Evolutionary conservation across 345 rosid species (phyloP).

Genomic region (Passiflora organensis): DNA sequence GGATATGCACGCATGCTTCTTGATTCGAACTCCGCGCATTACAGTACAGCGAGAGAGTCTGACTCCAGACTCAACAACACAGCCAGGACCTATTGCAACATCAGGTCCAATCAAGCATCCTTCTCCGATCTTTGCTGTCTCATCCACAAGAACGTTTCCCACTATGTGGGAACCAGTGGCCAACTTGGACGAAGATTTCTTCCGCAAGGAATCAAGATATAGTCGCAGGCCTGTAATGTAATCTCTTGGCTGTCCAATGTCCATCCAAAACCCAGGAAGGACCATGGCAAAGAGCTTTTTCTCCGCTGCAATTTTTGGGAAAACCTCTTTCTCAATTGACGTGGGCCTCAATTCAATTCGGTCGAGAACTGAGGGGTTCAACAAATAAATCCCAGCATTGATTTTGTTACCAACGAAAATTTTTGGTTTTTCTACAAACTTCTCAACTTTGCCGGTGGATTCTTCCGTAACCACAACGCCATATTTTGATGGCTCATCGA

Average conservation of each 20-base stretch:
- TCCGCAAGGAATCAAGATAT: conserved; percentile 78
- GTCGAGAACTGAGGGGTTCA: conserved; percentile 90
- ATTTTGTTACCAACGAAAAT: conserved; percentile 93
- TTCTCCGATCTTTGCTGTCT: conserved; percentile 86
- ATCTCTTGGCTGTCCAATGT: conserved; percentile 96
- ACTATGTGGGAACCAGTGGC: conserved; percentile 58
- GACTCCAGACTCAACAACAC: conserved; percentile 88
- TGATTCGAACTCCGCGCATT: conserved; percentile 92
- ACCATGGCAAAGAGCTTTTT: conserved; percentile 85
- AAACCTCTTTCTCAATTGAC: conserved; percentile 91
- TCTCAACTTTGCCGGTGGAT: conserved; percentile 70
- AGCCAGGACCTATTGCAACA: conserved; percentile 93
- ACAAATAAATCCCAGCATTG: conserved; percentile 90
- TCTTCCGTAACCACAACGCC: conserved; percentile 98
- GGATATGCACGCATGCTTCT: conserved; percentile 92
- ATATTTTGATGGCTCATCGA: conserved; percentile 96
- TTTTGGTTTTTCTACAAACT: conserved; percentile 93
- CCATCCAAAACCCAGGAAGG: conserved; percentile 99
- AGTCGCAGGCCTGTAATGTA: conserved; percentile 92
- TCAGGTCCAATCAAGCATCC: conserved; percentile 97
- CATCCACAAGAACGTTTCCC: conserved; percentile 84
- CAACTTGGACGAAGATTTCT: conserved; percentile 60
- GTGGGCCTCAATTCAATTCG: conserved; percentile 89
- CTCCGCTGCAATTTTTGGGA: conserved; percentile 88
- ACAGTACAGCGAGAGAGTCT: conserved; percentile 93